phyloP scores from a whole-genome alignment of 164 flowering plant species.

The Malania oleifera region DNA sequence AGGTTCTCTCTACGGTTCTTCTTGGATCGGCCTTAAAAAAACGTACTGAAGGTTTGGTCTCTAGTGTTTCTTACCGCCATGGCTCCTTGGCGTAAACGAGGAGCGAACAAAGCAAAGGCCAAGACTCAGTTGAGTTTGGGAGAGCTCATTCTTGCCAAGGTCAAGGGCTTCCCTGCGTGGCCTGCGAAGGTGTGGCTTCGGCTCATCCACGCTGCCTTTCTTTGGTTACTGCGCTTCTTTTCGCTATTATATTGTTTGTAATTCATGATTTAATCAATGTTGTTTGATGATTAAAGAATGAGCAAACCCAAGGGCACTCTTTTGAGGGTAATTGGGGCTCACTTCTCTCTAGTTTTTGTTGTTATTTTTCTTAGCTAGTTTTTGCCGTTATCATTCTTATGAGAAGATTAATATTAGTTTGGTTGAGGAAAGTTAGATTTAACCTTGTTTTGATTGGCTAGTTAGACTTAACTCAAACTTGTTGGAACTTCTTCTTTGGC shows the following conservation, averaged over 20 bases:
- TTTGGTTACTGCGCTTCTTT: not conserved
- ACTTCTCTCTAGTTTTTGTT: too few species aligned
- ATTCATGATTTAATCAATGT: not conserved
- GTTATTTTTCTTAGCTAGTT: too few species aligned
- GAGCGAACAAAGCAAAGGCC: constrained; percentile 47
- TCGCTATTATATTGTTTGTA: not conserved
- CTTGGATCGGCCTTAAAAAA: not conserved
- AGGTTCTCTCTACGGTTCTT: constrained; percentile 1
- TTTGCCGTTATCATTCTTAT: too few species aligned
- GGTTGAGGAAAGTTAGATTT: too few species aligned
- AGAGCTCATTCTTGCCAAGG: constrained; percentile 99
- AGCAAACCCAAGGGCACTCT: too few species aligned
- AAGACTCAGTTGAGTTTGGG: constrained; percentile 63
- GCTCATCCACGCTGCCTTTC: not conserved
- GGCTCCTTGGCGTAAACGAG: constrained; percentile 79
- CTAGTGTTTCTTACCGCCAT: constrained; percentile 29
- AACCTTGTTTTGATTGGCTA: too few species aligned
- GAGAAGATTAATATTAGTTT: too few species aligned
- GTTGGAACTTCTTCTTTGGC: too few species aligned
- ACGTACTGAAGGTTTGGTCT: constrained; percentile 2
- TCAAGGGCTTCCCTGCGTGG: constrained; percentile 93
- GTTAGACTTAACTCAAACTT: too few species aligned
- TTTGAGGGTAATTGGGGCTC: too few species aligned
- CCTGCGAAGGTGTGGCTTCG: constrained; percentile 79
- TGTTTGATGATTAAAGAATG: too few species aligned